Base-by-base conservation (phyloP, 768 basidiomycete genomes). In the Heimioporus sp. region DNA sequence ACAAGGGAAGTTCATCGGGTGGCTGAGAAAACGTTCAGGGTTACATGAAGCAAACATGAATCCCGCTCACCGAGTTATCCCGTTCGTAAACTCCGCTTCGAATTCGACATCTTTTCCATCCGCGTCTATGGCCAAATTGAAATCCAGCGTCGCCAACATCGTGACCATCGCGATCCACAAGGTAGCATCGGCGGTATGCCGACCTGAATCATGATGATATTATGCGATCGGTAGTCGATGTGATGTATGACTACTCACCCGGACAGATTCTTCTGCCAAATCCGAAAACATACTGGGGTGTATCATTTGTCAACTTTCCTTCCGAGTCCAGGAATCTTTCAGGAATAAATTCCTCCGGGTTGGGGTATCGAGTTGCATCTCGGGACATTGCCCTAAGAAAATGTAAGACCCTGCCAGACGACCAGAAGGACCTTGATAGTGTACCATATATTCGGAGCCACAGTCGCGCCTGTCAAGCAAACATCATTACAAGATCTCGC, bases 381-480 rank as follows among this genome's bases (percentile, higher is more conserved):
- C 34, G 34, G 34, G 34, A 10, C 34, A 38, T 38, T 17, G 37
- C 37, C 37, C 37, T 38, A n/a, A 38, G 3, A 10, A 38, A 38
- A 16, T 38, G n/a, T 38, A 38, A 38, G 7, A 16, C 37, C n/a
- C n/a, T 15, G 13, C 15, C 37, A 38, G 37, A 16, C 15, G 3
- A 16, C 9, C 16, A n/a, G 16, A 10, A 15, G 37, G n/a, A 38
- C n/a, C n/a, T 38, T 16, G 16, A 38, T n/a, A n/a, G 15, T 19
- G 8, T 30, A 58, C 59, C 59, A 55, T 21, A 21, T 24, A 17
- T 60, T 60, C 2, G 10, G n/a, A 10, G 52, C 34, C 10, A 55
- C 35, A 10, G 34, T 45, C 5, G 56, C 46, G 6, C 56, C 53
- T 58, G 37, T 41, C 32, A 6, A 34, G 11, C 4, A 32, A 39